Evolutionary conservation across 768 basidiomycete species (phyloP).

Genomic region (Pisolithus tinctorius): DNA sequence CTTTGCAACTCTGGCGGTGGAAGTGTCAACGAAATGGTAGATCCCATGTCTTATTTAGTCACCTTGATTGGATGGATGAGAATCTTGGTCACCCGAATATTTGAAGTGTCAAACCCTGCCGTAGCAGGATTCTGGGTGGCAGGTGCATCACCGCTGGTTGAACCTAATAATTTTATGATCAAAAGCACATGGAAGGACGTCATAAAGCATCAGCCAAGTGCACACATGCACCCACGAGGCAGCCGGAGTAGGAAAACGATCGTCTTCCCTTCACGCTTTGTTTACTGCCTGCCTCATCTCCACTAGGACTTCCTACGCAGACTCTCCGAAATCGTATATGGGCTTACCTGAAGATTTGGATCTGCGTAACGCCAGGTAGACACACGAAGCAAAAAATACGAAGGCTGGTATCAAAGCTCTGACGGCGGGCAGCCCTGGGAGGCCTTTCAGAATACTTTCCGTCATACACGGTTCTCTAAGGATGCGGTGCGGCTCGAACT

Average conservation of each 20-base stretch:
- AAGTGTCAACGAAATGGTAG: background rate
- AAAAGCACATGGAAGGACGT: background rate
- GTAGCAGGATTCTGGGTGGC: slow-evolving; percentile 2
- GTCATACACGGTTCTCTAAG: background rate
- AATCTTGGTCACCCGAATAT: slow-evolving; percentile 46
- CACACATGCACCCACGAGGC: no score
- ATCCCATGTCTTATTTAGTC: background rate
- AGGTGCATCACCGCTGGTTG: background rate
- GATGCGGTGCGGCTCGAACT: background rate
- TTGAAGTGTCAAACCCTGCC: slow-evolving; percentile 24
- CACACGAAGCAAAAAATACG: slow-evolving; percentile 8
- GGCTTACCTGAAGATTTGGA: slow-evolving; percentile 11
- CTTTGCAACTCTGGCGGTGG: slow-evolving; percentile 58
- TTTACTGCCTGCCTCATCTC: background rate
- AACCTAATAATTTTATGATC: background rate
- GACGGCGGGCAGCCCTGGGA: slow-evolving; percentile 4
- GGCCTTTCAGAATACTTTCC: slow-evolving; percentile 1
- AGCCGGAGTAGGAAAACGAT: background rate
- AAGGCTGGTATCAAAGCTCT: slow-evolving; percentile 5
- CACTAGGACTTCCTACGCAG: no score
- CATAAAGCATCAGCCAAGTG: no score
- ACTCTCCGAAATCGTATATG: background rate
- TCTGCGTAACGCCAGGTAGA: slow-evolving; percentile 11
- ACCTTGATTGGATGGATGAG: slow-evolving; percentile 69
- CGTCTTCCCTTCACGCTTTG: background rate